phyloP scores from a whole-genome alignment of 2,329 filamentous ascomycete species.

The Colletotrichum ledebouriae region DNA sequence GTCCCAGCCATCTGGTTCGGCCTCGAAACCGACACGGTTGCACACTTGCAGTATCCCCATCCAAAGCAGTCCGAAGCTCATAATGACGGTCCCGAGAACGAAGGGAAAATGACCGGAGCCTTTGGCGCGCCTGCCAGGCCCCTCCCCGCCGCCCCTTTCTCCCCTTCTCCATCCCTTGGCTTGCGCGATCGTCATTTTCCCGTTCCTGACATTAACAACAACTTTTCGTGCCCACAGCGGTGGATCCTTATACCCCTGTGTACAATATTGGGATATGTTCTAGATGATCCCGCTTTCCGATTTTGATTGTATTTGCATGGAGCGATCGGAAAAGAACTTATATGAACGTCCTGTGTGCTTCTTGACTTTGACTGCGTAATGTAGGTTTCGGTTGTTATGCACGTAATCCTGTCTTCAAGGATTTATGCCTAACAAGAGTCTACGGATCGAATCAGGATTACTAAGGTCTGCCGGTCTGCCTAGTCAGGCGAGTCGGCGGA shows the following conservation, averaged over 20 bases:
- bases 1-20: too few relatives aligned
- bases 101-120: constrained; percentile 11
- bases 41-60: neutral
- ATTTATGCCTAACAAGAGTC: neutral
- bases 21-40: neutral
- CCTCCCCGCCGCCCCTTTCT: neutral
- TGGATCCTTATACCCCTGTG: neutral
- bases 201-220: neutral
- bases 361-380: neutral
- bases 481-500: neutral
- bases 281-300: constrained; percentile 16
- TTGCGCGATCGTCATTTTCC: constrained; percentile 4
- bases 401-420: neutral
- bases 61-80: neutral
- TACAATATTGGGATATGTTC: neutral
- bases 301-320: constrained; percentile 15
- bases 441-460: too few relatives aligned
- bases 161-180: too few relatives aligned
- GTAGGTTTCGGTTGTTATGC: neutral
- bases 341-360: neutral
- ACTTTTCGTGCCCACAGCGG: neutral
- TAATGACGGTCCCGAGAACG: constrained; percentile 1
- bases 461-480: neutral
- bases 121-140: constrained; percentile 4
- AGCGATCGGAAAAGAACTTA: neutral